Base-by-base conservation (phyloP, 2,329 filamentous ascomycete genomes). In the Penicillium digitatum region DNA sequence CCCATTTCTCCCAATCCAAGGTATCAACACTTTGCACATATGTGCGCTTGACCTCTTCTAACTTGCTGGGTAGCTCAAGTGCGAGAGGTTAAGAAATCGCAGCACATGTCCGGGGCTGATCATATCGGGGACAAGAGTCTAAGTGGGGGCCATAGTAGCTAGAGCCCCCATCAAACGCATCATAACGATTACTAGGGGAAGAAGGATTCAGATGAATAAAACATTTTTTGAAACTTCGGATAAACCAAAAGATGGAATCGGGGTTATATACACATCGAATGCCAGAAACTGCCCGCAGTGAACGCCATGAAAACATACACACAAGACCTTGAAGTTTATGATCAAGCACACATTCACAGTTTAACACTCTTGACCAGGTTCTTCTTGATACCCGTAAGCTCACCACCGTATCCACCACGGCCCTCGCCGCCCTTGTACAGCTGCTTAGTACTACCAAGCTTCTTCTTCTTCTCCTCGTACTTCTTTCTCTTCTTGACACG, bases 401-500 rank as follows among this genome's bases (percentile, higher is more conserved):
- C 94, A 77, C 94, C 94, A 62, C 84, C 84, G 78, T 99, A 99
- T 51, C 91, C 88, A 68, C 90, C 88, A 69, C 84, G 84, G 64
- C 89, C 86, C 77, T 95, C 86, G 58, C 90, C 89, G 63, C 90
- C 90, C 75, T 91, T 90, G 78, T 92, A 97, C 14, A 90, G 81
- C 9, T 89, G 83, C 78, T 88, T 90, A 79, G 92, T 89, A 70
- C 88, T 93, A 67, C 84, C 85, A 69, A 97, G 76, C 82, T 97
- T 96, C 89, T 96, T 97, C 83, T 93, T 88, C 82, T 95, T 96
- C 74, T 91, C 88, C 71, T 95, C 91, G 73, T 85, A 99, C 84
- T 90, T 91, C 85, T 90, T 90, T 76, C 90, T 86, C 87, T 96
- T 97, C 87, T 97, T 99, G 62, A 97, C 93, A 72, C 94, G 82